These are phyloP conservation scores for Penicillium sp. DNA, from an alignment of 2,329 filamentous ascomycete species.

Conservation along the genomic window DNA sequence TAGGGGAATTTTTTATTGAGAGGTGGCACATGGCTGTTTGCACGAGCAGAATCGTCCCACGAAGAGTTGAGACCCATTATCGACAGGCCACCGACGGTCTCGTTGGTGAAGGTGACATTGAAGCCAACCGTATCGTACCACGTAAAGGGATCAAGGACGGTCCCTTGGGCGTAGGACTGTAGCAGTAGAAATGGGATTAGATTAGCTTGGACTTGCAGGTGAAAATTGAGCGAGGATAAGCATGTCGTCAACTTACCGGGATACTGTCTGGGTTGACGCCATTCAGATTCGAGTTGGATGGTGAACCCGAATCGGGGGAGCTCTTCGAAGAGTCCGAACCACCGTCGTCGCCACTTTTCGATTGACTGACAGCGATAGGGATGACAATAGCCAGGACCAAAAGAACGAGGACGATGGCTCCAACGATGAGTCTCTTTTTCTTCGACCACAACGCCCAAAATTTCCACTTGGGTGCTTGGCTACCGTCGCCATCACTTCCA, in stretches of 20 bases:
- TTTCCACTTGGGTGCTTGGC: conserved; percentile 29
- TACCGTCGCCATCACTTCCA: conserved; percentile 27
- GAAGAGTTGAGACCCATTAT: conserved; percentile 80
- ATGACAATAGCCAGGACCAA: conserved; percentile 62
- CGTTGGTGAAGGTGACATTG: conserved; percentile 87
- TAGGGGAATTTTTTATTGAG: conserved; percentile 76
- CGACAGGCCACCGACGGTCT: conserved; percentile 77
- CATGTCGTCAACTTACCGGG: conserved; percentile 40
- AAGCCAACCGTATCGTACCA: conserved; percentile 90
- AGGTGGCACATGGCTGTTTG: conserved; percentile 74
- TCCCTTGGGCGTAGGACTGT: conserved; percentile 58
- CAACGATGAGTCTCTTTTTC: conserved; percentile 48
- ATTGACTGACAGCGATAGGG: conserved; percentile 59
- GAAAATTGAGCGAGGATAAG: too few relatives aligned
- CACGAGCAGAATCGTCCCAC: conserved; percentile 75
- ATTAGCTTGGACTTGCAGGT: conserved; percentile 5
- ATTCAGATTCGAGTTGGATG: conserved; percentile 45
- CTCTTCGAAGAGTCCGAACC: conserved; percentile 15
- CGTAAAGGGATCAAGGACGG: conserved; percentile 78
- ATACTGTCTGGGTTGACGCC: conserved; percentile 53
- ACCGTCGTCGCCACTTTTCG: conserved; percentile 51
- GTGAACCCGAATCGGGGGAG: conserved; percentile 20
- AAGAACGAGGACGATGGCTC: conserved; percentile 46
- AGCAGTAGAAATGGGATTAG: not conserved
- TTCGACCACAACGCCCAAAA: conserved; percentile 24